Evolutionary conservation across 192 early-diverging fungal species (phyloP).

Genomic region (Fimicolochytrium jonesii): DNA sequence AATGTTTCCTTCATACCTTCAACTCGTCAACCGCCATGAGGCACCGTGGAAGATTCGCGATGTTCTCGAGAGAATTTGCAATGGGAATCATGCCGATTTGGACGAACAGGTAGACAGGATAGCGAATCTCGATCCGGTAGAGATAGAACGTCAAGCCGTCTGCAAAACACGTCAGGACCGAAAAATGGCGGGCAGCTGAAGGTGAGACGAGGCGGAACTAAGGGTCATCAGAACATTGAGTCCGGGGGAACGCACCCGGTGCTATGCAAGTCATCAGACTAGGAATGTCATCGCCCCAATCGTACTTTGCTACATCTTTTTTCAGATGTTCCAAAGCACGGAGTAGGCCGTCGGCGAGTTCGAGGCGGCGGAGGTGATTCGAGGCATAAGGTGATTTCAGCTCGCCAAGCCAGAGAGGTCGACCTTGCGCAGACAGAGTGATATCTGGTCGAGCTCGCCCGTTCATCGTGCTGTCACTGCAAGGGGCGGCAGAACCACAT

Average conservation of each 20-base stretch:
- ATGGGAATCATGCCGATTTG: not conserved
- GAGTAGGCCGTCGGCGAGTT: not conserved
- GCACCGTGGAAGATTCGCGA: not conserved
- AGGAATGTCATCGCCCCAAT: not conserved
- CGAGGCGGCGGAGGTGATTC: not conserved
- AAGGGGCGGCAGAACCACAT: too few relatives aligned
- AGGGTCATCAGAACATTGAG: too few relatives aligned
- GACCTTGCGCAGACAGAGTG: not conserved
- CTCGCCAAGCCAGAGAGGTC: not conserved
- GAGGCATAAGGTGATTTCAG: not conserved
- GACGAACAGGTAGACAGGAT: not conserved
- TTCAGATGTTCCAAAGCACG: not conserved
- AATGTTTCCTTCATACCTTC: too few relatives aligned
- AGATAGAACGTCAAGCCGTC: not conserved
- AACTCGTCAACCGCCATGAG: not conserved
- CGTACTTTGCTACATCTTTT: not conserved
- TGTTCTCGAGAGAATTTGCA: not conserved
- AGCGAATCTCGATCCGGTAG: not conserved
- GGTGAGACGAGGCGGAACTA: too few relatives aligned
- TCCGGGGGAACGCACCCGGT: too few relatives aligned
- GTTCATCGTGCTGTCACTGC: not conserved
- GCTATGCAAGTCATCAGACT: too few relatives aligned
- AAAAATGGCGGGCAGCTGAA: too few relatives aligned
- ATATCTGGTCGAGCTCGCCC: not conserved
- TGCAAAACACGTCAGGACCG: too few relatives aligned